Percentiles rank a stretch among this genome's conserved stretches.
Evolutionary conservation across 2,329 filamentous ascomycete genomes (phyloP).

Genomic region (Scortechinia acanthostroma): DNA sequence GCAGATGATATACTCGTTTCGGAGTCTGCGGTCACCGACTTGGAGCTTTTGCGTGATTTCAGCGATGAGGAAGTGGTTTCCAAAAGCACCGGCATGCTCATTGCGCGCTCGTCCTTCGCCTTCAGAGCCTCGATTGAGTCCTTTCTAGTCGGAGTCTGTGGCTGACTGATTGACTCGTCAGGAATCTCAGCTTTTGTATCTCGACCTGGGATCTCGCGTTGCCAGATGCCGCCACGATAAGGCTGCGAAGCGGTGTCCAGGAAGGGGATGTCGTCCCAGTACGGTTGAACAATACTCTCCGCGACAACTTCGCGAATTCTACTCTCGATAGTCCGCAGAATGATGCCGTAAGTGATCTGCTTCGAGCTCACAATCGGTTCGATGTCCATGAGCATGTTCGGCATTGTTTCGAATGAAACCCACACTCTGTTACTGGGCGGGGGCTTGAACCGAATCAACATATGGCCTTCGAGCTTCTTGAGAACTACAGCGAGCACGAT

Average conservation of each 20-base stretch:
- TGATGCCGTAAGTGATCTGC: constrained; percentile 89
- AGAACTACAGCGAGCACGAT: constrained; percentile 79
- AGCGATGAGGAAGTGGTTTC: not conserved
- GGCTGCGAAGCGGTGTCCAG: constrained; percentile 71
- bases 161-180: not conserved
- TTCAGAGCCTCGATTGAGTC: not conserved
- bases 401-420: constrained; percentile 90
- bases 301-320: constrained; percentile 88
- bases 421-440: constrained; percentile 93
- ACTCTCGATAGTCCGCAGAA: constrained; percentile 87
- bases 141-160: not conserved
- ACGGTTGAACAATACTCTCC: constrained; percentile 83
- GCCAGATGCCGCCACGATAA: constrained; percentile 77
- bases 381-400: constrained; percentile 87
- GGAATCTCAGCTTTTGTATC: not conserved
- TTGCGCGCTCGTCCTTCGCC: not conserved
- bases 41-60: not conserved
- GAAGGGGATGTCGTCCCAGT: constrained; percentile 95
- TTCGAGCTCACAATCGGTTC: constrained; percentile 91
- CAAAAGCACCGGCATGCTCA: constrained; percentile 1
- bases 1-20: not conserved
- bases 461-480: constrained; percentile 77
- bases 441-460: constrained; percentile 81
- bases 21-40: not conserved
- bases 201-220: not conserved